Percentiles rank a stretch among this genome's conserved stretches.
phyloP scores from a whole-genome alignment of 805 yeast species.

The Spathaspora girioi region DNA sequence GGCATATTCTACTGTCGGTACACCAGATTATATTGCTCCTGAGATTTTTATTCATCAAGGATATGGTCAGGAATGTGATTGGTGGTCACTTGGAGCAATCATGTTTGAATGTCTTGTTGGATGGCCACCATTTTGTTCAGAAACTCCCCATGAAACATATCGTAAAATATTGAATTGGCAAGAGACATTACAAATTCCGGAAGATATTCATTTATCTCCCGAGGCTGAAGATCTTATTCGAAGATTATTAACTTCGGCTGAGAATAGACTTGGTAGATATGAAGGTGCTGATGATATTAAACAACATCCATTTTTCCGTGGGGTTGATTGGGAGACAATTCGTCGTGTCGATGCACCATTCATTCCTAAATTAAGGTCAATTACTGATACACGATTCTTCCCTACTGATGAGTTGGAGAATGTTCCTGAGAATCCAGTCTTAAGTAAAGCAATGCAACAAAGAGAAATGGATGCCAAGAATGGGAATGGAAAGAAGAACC shows the following conservation, averaged over 20 bases:
- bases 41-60: slow-evolving; percentile 92
- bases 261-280: slow-evolving; percentile 75
- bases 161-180: slow-evolving; percentile 89
- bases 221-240: slow-evolving; percentile 87
- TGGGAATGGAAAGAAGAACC: slow-evolving; percentile 38
- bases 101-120: slow-evolving; percentile 96
- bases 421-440: slow-evolving; percentile 81
- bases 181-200: slow-evolving; percentile 84
- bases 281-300: slow-evolving; percentile 93
- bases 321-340: slow-evolving; percentile 93
- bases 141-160: slow-evolving; percentile 91
- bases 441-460: slow-evolving; percentile 56
- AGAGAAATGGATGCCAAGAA: slow-evolving; percentile 50
- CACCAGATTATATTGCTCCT: slow-evolving; percentile 95
- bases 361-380: slow-evolving; percentile 84
- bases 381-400: slow-evolving; percentile 96
- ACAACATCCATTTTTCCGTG: slow-evolving; percentile 87
- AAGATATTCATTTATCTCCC: slow-evolving; percentile 82
- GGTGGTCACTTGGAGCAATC: slow-evolving; percentile 97
- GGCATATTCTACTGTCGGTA: slow-evolving; percentile 96
- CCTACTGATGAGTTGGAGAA: slow-evolving; percentile 96
- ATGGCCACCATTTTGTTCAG: slow-evolving; percentile 97
- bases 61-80: slow-evolving; percentile 94
- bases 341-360: slow-evolving; percentile 90
- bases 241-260: slow-evolving; percentile 71